phyloP scores from a whole-genome alignment of 305 asterid genomes.

The Lippia alba region DNA sequence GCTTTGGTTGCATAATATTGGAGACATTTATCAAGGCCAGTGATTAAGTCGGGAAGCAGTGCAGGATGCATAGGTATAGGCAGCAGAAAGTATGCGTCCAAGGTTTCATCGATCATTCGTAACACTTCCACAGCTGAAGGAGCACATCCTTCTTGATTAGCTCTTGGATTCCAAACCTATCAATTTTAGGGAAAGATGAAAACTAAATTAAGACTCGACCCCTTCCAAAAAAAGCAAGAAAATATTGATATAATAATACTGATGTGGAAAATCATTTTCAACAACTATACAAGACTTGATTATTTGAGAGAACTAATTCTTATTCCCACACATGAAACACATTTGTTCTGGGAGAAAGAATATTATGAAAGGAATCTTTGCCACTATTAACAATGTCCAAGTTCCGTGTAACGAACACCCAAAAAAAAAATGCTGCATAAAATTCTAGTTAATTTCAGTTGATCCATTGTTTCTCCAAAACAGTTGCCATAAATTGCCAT shows the following conservation, averaged over 20 bases:
- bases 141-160: slow-evolving; percentile 83
- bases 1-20: slow-evolving; percentile 81
- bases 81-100: slow-evolving; percentile 88
- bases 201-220: not conserved
- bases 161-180: slow-evolving; percentile 86
- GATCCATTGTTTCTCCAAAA: too few relatives aligned
- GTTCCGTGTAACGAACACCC: not conserved
- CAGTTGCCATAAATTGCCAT: too few relatives aligned
- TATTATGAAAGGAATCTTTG: not conserved
- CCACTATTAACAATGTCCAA: too few relatives aligned
- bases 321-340: not conserved
- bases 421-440: not conserved
- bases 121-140: slow-evolving; percentile 90
- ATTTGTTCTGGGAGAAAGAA: not conserved
- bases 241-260: slow-evolving; percentile 8
- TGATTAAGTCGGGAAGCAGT: slow-evolving; percentile 79
- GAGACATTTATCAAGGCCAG: slow-evolving; percentile 88
- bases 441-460: not conserved
- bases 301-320: too few relatives aligned
- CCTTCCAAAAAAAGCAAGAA: slow-evolving; percentile 8
- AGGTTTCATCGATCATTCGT: slow-evolving; percentile 79
- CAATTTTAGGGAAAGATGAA: slow-evolving; percentile 19
- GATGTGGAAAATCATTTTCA: not conserved
- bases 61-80: slow-evolving; percentile 98
- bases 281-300: too few relatives aligned